Conservation (phyloP, 257 asterid species). For the Ilex asprella region DNA sequence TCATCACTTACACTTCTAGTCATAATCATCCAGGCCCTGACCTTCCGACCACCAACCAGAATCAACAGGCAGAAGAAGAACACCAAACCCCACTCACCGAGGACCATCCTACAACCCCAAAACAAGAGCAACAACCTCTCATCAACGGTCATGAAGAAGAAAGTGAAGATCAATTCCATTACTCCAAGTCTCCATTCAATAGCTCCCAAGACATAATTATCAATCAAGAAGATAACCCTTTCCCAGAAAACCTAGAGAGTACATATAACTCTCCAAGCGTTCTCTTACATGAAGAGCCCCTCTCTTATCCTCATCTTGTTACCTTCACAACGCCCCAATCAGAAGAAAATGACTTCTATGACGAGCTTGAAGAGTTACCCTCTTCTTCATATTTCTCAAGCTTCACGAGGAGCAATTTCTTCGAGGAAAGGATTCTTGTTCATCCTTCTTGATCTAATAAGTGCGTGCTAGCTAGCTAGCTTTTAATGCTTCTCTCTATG, state of each 20-base stretch:
- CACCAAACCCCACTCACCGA: slow-evolving; percentile 14
- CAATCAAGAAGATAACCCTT: slow-evolving; percentile 25
- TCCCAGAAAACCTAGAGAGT: slow-evolving; percentile 21
- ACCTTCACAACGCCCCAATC: slow-evolving; percentile 22
- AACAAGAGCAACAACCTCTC: slow-evolving; percentile 26
- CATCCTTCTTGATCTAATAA: slow-evolving; percentile 23
- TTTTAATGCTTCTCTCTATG: not conserved
- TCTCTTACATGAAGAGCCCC: slow-evolving; percentile 12
- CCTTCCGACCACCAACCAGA: slow-evolving; percentile 12
- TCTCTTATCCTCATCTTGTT: slow-evolving; percentile 16
- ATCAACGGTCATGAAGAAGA: slow-evolving; percentile 1
- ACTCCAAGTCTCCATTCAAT: slow-evolving; percentile 35
- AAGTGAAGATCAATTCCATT: slow-evolving; percentile 22
- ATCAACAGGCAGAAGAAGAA: not conserved
- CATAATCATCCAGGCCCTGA: slow-evolving; percentile 62
- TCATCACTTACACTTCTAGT: slow-evolving; percentile 60
- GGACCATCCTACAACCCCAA: slow-evolving; percentile 5
- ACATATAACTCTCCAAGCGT: slow-evolving; percentile 6
- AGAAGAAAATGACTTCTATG: slow-evolving; percentile 60
- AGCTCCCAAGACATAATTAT: slow-evolving; percentile 20
- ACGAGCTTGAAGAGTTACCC: slow-evolving; percentile 74
- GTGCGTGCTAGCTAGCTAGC: no score
- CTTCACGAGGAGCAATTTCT: slow-evolving; percentile 32
- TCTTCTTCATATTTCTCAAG: slow-evolving; percentile 39
- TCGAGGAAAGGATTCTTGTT: slow-evolving; percentile 41